phyloP scores from a whole-genome alignment of 2,329 filamentous ascomycete genomes.

The Cercospora canescens region DNA sequence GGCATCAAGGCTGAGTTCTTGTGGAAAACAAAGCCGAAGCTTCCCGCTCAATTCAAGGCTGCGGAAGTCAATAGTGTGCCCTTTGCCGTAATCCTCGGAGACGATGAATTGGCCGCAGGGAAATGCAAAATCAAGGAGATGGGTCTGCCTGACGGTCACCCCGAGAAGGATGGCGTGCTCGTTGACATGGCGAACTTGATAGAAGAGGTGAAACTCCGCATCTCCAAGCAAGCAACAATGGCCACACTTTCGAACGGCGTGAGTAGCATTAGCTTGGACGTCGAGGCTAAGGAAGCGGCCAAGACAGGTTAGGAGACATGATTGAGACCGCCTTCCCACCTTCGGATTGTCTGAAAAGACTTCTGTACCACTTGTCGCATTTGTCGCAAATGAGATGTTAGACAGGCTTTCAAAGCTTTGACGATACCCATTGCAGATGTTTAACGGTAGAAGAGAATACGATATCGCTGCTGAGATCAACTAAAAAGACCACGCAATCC shows the following conservation, averaged over 20 bases:
- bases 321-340: background rate
- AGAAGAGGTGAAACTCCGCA: conserved; percentile 59
- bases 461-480: background rate
- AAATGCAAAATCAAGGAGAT: conserved; percentile 88
- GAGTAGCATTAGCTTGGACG: conserved; percentile 26
- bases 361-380: background rate
- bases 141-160: conserved; percentile 76
- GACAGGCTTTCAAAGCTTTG: background rate
- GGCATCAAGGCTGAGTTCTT: conserved; percentile 89
- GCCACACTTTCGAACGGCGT: conserved; percentile 24
- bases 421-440: background rate
- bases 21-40: conserved; percentile 87
- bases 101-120: conserved; percentile 81
- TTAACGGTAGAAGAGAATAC: background rate
- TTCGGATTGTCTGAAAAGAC: background rate
- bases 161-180: conserved; percentile 84
- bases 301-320: conserved; percentile 18
- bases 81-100: conserved; percentile 84
- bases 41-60: conserved; percentile 86
- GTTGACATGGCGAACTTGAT: conserved; percentile 66
- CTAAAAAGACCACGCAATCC: background rate
- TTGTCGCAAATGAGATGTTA: background rate
- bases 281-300: conserved; percentile 22
- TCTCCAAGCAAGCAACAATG: conserved; percentile 32
- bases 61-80: conserved; percentile 79